These are phyloP conservation scores for Zanthoxylum bungeanum DNA, from an alignment of 345 rosid species.

Conservation along the genomic window DNA sequence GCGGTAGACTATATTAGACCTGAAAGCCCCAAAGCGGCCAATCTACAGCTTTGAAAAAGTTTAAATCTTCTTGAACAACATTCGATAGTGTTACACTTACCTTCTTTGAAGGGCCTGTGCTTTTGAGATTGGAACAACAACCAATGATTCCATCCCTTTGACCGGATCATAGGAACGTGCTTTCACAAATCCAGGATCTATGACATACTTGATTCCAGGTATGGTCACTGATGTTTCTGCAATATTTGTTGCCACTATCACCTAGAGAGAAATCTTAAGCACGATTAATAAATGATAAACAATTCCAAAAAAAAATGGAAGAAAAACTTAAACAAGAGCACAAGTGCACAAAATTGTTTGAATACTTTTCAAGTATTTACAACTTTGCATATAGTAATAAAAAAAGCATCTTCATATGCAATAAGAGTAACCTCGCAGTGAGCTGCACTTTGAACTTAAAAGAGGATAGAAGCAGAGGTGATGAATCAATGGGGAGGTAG, in stretches of 20 bases:
- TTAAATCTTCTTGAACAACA: not conserved
- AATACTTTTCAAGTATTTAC: not conserved
- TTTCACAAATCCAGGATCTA: slow-evolving; percentile 92
- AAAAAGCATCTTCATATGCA: not conserved
- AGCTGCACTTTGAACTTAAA: not conserved
- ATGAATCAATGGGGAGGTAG: not conserved
- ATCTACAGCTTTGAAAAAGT: not conserved
- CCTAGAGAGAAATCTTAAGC: slow-evolving; percentile 36
- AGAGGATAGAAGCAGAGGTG: not conserved
- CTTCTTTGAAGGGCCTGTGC: slow-evolving; percentile 93
- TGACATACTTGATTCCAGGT: slow-evolving; percentile 88
- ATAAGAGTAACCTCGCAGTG: not conserved
- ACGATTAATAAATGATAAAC: slow-evolving; percentile 2
- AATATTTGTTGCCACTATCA: slow-evolving; percentile 89
- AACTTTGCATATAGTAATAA: not conserved
- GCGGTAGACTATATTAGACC: not conserved
- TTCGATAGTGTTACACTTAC: slow-evolving; percentile 27
- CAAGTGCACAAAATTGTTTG: not conserved
- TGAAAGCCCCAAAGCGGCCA: not conserved
- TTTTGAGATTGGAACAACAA: slow-evolving; percentile 74
- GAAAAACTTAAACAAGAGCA: not conserved
- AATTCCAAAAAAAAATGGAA: not conserved
- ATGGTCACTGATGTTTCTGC: slow-evolving; percentile 96
- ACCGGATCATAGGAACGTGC: slow-evolving; percentile 77
- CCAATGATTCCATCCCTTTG: slow-evolving; percentile 85